Percentiles rank a stretch among this genome's conserved stretches.
Evolutionary conservation across 2,329 filamentous ascomycete genomes (phyloP).

Genomic region (Colletotrichum sp.): DNA sequence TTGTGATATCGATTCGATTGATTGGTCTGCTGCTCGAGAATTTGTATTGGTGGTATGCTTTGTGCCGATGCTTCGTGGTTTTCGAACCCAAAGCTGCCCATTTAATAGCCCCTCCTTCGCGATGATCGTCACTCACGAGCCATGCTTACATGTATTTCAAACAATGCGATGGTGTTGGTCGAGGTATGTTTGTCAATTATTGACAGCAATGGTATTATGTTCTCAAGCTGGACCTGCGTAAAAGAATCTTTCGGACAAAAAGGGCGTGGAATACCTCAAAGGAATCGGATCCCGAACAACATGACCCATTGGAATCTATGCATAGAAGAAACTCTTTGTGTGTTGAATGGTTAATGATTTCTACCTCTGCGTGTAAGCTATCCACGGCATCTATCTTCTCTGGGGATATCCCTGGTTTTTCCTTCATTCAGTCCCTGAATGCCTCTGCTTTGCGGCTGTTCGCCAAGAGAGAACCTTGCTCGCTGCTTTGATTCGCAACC

Average conservation of each 20-base stretch:
- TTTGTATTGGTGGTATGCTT: accelerated
- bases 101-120: background rate
- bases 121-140: too few species aligned
- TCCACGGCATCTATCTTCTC: background rate
- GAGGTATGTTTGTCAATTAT: too few species aligned
- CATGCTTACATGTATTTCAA: background rate
- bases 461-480: background rate
- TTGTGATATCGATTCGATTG: background rate
- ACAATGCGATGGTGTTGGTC: background rate
- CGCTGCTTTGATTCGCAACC: background rate
- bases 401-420: too few species aligned
- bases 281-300: too few species aligned
- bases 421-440: background rate
- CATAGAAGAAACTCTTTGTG: background rate
- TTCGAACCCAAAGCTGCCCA: background rate
- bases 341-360: background rate
- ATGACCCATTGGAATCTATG: too few species aligned
- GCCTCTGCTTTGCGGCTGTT: background rate
- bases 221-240: too few species aligned
- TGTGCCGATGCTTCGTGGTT: background rate
- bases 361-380: too few species aligned
- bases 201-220: too few species aligned
- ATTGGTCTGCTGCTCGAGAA: background rate
- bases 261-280: too few species aligned
- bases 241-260: too few species aligned